phyloP scores from a whole-genome alignment of 176 grass and related monocot genomes.

The Aegilops sharonensis region DNA sequence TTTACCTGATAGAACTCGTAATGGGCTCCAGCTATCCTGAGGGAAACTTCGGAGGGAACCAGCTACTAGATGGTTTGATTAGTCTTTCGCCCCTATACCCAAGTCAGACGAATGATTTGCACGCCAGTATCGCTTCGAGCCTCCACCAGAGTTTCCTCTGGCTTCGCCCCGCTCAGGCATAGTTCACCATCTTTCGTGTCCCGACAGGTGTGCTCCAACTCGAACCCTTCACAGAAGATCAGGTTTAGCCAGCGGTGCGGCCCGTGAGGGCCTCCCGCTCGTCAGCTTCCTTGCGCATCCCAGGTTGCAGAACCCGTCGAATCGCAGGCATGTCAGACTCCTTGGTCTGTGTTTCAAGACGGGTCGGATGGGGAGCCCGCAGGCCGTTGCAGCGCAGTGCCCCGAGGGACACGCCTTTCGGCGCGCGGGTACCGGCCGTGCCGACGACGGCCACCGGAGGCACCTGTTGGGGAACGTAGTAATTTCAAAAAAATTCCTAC shows the following conservation, averaged over 20 bases:
- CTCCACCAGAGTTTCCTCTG: constrained; percentile 79
- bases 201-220: constrained; percentile 57
- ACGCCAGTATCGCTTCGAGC: constrained; percentile 51
- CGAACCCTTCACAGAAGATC: constrained; percentile 69
- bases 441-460: background rate
- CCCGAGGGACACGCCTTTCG: background rate
- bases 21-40: constrained; percentile 59
- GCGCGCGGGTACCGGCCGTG: background rate
- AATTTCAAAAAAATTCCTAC: no score
- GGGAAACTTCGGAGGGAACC: constrained; percentile 61
- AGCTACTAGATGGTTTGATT: constrained; percentile 79
- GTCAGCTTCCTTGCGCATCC: constrained; percentile 27
- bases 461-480: background rate
- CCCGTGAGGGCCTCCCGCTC: constrained; percentile 10
- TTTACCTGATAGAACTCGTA: constrained; percentile 76
- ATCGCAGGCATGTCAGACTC: constrained; percentile 49
- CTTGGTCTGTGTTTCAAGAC: constrained; percentile 88
- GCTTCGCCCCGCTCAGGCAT: constrained; percentile 61
- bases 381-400: constrained; percentile 23
- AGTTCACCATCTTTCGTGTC: constrained; percentile 74
- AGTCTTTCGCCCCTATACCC: constrained; percentile 77
- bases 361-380: constrained; percentile 58
- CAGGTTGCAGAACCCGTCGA: constrained; percentile 21
- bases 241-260: constrained; percentile 45
- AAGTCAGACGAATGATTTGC: constrained; percentile 67